Evolutionary conservation across 495 filamentous ascomycete species (phyloP), one percentile per base, ranked within the genome.

Genomic region (Tuber aestivum): DNA sequence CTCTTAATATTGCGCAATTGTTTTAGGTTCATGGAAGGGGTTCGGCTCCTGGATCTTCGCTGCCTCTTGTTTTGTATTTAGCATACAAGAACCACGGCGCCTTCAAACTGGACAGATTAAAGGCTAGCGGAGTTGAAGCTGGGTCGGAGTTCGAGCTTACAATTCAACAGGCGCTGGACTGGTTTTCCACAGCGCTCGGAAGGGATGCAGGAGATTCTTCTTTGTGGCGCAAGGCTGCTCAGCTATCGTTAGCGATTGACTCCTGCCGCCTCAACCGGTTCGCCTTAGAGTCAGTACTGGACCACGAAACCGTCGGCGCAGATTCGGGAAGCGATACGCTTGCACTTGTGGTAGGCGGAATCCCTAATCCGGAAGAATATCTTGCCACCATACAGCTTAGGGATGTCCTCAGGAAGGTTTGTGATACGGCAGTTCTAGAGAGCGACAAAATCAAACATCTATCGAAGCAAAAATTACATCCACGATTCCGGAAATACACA

Each of bases 31-130:
- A 82, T n/a, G 78, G 75, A 21, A 78, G 80, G 32, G 78, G 75
- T 37, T 73, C 74, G 65, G 69, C 79, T 21, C 75, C 81, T 37
- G 78, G 77, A 18, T 83, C 81, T 35, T 83, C 91, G 50, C 85
- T 98, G 7, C 92, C 94, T 0, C 93, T 97, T 78, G 93, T 95
- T 14, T 87, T 97, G 32, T 97, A 96, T 78, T 88, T 99, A 10
- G 90, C 95, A 6, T 93, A 94, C 86, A 99, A 99, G 82, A 98
- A 97, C 83, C 90, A 94, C 84, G 96, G 94, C 71, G 91, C 97
- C 81, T 98, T 94, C 82, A 84, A 91, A 37, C 86, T 99, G 40
- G 95, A 99, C 79, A 86, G 88, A 72, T 86, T 97, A 32, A 90
- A 89, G 44, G 83, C 85, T 72, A 84, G 44, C 61, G 85, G 76